phyloP scores from a whole-genome alignment of 371 early-diverging fungal genomes.

The Rhizopus sp. region DNA sequence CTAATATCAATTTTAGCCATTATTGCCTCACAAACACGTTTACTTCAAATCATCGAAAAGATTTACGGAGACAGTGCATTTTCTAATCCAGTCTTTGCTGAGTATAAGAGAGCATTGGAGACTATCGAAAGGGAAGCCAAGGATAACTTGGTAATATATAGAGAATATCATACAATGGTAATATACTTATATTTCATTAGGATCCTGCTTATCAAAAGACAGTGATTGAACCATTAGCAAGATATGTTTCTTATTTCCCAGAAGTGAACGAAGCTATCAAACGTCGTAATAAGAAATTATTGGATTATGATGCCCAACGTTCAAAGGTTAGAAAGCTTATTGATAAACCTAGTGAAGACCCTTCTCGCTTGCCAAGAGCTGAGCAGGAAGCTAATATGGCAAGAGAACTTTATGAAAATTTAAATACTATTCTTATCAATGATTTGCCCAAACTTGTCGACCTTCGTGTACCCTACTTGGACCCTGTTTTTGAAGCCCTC shows the following conservation, averaged over 20 bases:
- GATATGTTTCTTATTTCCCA: constrained; percentile 87
- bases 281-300: constrained; percentile 81
- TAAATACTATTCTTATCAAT: constrained; percentile 78
- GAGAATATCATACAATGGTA: neutral
- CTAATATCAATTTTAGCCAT: constrained; percentile 53
- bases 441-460: constrained; percentile 93
- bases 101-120: constrained; percentile 77
- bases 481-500: constrained; percentile 94
- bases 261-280: constrained; percentile 91
- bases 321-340: constrained; percentile 77
- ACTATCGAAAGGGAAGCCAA: constrained; percentile 81
- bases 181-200: constrained; percentile 31
- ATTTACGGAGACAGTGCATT: constrained; percentile 64
- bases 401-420: constrained; percentile 76
- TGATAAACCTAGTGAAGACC: constrained; percentile 81
- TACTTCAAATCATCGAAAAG: constrained; percentile 78
- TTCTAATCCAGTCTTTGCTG: constrained; percentile 50
- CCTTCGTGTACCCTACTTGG: constrained; percentile 83
- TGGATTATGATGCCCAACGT: constrained; percentile 86
- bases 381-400: constrained; percentile 81
- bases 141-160: constrained; percentile 61
- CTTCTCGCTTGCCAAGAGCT: constrained; percentile 69
- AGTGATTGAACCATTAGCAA: constrained; percentile 87
- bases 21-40: constrained; percentile 80
- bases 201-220: constrained; percentile 81